A percentile compares a stretch with the other conserved stretches of the same genome.
Conservation (phyloP, 2,329 filamentous ascomycete species). For the Penicillium sp. region DNA sequence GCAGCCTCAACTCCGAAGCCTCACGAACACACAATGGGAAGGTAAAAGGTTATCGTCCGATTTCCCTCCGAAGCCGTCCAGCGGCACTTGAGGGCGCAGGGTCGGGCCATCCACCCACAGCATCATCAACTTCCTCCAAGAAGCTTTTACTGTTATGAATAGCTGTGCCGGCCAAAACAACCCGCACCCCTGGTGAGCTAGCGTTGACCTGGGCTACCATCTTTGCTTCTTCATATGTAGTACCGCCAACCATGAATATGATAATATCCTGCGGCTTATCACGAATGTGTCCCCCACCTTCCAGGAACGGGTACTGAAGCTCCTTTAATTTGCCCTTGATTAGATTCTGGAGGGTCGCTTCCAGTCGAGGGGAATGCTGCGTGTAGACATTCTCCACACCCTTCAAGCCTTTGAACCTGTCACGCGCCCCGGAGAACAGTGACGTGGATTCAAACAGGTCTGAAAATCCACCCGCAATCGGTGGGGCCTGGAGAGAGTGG, state of each 20-base stretch:
- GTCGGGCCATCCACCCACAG: conserved; percentile 85
- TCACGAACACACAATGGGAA: background rate
- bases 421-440: conserved; percentile 86
- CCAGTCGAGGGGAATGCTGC: conserved; percentile 88
- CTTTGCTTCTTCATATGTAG: conserved; percentile 96
- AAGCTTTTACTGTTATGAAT: conserved; percentile 89
- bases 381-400: conserved; percentile 99
- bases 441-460: conserved; percentile 91
- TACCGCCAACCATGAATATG: conserved; percentile 90
- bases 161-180: conserved; percentile 86
- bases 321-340: conserved; percentile 90
- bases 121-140: conserved; percentile 88
- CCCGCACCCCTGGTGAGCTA: conserved; percentile 81
- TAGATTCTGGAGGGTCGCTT: conserved; percentile 85
- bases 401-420: conserved; percentile 90
- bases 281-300: conserved; percentile 80
- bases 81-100: conserved; percentile 63
- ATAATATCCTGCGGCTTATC: conserved; percentile 98
- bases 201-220: conserved; percentile 95
- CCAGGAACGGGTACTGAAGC: conserved; percentile 90
- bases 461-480: conserved; percentile 77
- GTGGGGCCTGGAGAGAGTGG: conserved; percentile 79
- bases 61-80: conserved; percentile 65
- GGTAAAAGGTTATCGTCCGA: conserved; percentile 53
- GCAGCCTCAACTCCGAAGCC: conserved; percentile 16